These are phyloP conservation scores for Tolypocladium tundrense DNA, from an alignment of 2,329 filamentous ascomycete species.

Conservation along the genomic window DNA sequence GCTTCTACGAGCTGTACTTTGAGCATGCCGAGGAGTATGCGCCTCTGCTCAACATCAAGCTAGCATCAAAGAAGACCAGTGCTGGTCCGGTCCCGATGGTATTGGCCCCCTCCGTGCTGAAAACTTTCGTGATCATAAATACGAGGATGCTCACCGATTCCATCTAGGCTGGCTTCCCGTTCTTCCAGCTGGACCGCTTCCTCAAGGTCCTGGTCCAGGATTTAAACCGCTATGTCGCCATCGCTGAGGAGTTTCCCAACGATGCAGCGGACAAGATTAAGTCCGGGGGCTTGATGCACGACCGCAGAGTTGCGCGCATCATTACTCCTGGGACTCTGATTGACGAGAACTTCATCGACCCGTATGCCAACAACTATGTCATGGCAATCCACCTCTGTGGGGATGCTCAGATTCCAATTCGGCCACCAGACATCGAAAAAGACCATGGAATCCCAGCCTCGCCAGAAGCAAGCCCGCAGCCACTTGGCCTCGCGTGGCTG, in stretches of 20 bases:
- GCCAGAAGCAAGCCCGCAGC: conserved; percentile 8
- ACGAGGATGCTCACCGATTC: not conserved
- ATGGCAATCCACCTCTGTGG: conserved; percentile 59
- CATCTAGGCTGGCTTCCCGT: conserved; percentile 75
- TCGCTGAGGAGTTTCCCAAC: conserved; percentile 86
- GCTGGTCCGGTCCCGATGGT: conserved; percentile 80
- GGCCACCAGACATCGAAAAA: not conserved
- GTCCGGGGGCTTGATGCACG: conserved; percentile 70
- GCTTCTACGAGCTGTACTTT: conserved; percentile 97
- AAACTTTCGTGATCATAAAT: not conserved
- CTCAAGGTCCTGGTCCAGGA: conserved; percentile 91
- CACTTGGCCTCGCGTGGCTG: conserved; percentile 79
- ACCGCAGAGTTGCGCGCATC: conserved; percentile 74
- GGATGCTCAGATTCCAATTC: not conserved
- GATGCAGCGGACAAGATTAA: conserved; percentile 59
- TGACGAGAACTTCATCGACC: conserved; percentile 95
- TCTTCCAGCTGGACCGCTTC: conserved; percentile 84
- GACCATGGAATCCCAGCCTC: conserved; percentile 2
- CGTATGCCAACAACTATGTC: conserved; percentile 86
- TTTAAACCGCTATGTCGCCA: conserved; percentile 79
- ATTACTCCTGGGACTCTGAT: conserved; percentile 93
- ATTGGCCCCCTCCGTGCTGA: conserved; percentile 12
- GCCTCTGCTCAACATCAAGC: conserved; percentile 77
- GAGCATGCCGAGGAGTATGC: conserved; percentile 87
- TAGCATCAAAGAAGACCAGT: conserved; percentile 69